Evolutionary conservation across 331 rosid genomes (phyloP).

Genomic region (Spiraea crenata): DNA sequence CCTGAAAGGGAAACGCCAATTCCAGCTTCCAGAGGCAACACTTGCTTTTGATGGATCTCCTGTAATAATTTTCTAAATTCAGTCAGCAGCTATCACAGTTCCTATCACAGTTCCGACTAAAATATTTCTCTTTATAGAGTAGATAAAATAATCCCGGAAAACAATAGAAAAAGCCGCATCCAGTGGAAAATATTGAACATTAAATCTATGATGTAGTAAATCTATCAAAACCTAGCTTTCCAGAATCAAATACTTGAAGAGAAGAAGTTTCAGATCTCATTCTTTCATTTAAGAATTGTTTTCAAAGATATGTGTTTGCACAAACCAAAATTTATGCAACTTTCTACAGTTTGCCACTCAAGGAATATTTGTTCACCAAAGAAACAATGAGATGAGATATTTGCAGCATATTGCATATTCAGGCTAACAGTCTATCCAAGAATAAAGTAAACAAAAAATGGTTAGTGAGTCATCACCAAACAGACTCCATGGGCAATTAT

Average conservation of each 20-base stretch:
- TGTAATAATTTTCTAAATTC: conserved; percentile 47
- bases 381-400: not conserved
- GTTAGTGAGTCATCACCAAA: not conserved
- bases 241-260: conserved; percentile 27
- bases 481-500: not conserved
- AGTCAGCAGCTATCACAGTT: conserved; percentile 42
- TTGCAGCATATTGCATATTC: conserved; percentile 17
- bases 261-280: conserved; percentile 30
- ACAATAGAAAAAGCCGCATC: conserved; percentile 33
- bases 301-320: conserved; percentile 29
- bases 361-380: conserved; percentile 19
- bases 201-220: conserved; percentile 32
- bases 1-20: conserved; percentile 74
- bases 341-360: conserved; percentile 23
- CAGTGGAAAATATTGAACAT: conserved; percentile 29
- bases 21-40: conserved; percentile 67
- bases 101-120: conserved; percentile 30
- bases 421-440: conserved; percentile 14
- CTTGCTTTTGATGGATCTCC: conserved; percentile 49
- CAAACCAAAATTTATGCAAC: conserved; percentile 28
- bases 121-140: conserved; percentile 23
- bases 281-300: conserved; percentile 32
- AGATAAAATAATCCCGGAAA: conserved; percentile 34
- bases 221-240: conserved; percentile 33
- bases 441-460: conserved; percentile 6